Evolutionary conservation across 2,329 filamentous ascomycete genomes (phyloP).

Genomic region (Plectosphaerella sp.): DNA sequence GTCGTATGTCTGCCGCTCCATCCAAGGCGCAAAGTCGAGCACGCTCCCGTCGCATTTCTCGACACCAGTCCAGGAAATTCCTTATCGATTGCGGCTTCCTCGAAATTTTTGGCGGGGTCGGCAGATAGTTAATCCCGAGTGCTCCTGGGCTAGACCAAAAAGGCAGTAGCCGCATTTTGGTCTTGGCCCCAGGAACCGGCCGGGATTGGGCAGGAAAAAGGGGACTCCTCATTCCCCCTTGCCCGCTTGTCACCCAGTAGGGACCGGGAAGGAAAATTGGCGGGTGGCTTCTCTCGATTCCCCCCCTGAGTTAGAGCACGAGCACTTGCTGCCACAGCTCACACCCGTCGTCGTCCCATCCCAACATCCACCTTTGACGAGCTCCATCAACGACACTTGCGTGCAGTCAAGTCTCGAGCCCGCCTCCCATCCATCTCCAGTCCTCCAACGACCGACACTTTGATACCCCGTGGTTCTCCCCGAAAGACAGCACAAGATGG

Average conservation of each 20-base stretch:
- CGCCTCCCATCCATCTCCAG: conserved; percentile 4
- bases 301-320: conserved; percentile 15
- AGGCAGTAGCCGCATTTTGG: conserved; percentile 10
- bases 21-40: conserved; percentile 1
- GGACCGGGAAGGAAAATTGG: conserved; percentile 13
- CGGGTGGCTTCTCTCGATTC: conserved; percentile 15
- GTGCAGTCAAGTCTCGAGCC: conserved; percentile 8
- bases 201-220: conserved; percentile 12
- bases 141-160: conserved; percentile 8
- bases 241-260: conserved; percentile 7
- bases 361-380: conserved; percentile 8
- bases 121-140: conserved; percentile 28
- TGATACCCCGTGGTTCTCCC: background rate
- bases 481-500: conserved; percentile 39
- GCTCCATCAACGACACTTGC: conserved; percentile 12
- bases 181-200: background rate
- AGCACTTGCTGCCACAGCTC: conserved; percentile 12
- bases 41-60: conserved; percentile 3
- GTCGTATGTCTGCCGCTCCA: conserved; percentile 36
- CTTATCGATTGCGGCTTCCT: conserved; percentile 27
- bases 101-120: conserved; percentile 24
- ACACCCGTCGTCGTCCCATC: conserved; percentile 11
- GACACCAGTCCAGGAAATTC: conserved; percentile 2
- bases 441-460: conserved; percentile 7
- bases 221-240: conserved; percentile 12